Base-by-base conservation (phyloP, 192 early-diverging fungal genomes). In the Funneliformis mosseae region DNA sequence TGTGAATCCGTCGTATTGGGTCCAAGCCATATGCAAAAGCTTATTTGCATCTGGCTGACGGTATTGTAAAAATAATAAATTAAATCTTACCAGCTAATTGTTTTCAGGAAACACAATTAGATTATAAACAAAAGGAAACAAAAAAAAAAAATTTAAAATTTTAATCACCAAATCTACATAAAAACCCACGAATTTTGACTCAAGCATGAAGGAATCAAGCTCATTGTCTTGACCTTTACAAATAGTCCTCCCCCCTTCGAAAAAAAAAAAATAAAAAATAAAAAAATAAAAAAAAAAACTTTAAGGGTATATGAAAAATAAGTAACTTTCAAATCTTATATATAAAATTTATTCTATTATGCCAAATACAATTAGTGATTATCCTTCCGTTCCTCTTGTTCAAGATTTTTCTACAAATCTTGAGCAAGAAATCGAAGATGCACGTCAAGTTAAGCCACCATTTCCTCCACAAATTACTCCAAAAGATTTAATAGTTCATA, bases 401-500 rank as follows among this genome's bases (percentile, higher is more conserved):
- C 50, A 55, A 18, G 50, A 18, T 55, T 55, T 55, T 18, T 55
- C 50, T 16, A 18, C 50, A 14, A 12, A 55, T 18, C 50, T 55
- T 55, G 16, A 55, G 18, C 50, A 55, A 55, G 50, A 55, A 18
- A 66, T 33, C n/a, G 63, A 66, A 33, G 25, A 5, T 33, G 63
- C 63, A 14, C 28, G 23, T 66, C 23, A 9, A 4, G 63, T 14
- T 14, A 73, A 73, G 12, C 71, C 41, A 28, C 43, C 43, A 21
- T 73, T 73, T 25, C 71, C 71, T 1, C 71, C 71, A 5, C 21
- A 46, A 10, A 73, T 73, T 41, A 48, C 23, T 48, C 4, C 71
- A 3, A 42, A 38, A 23, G 71, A 73, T 27, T 25, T 73, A 73
- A 73, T 73, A 5, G 41, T 73, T 23, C 41, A 73, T 3, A 73